These are phyloP conservation scores for Phytophthora macrochlamydospora DNA, from an alignment of 352 stramenopile species.

Conservation along the genomic window DNA sequence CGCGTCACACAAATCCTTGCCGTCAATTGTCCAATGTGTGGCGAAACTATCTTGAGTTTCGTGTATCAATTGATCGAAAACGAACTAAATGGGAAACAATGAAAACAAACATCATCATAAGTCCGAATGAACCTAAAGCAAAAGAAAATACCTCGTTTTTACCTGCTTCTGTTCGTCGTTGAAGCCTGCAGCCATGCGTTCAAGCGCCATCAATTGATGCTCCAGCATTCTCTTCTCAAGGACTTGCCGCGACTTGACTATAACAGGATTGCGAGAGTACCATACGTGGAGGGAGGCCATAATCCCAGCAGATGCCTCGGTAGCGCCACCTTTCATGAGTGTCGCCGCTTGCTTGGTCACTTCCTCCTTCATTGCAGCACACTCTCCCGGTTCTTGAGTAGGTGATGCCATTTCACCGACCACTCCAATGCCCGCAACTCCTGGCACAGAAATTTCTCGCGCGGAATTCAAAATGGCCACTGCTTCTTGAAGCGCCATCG, in stretches of 20 bases:
- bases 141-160: not conserved
- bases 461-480: not conserved
- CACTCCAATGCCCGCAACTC: not conserved
- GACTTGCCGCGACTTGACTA: not conserved
- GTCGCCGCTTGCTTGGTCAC: not conserved
- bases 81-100: not conserved
- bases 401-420: not conserved
- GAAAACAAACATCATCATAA: not conserved
- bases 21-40: not conserved
- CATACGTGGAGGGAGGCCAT: not conserved
- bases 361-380: not conserved
- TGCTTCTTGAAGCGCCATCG: not conserved
- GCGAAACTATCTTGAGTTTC: not conserved
- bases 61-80: not conserved
- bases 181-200: not conserved
- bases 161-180: not conserved
- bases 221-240: not conserved
- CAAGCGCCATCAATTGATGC: not conserved
- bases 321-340: not conserved
- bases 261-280: not conserved
- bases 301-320: not conserved
- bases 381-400: not conserved
- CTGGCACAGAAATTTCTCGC: not conserved
- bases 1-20: not conserved
- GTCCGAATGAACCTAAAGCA: not conserved